Conservation (phyloP, 768 basidiomycete genomes). For the Tricholoma furcatifolium region DNA sequence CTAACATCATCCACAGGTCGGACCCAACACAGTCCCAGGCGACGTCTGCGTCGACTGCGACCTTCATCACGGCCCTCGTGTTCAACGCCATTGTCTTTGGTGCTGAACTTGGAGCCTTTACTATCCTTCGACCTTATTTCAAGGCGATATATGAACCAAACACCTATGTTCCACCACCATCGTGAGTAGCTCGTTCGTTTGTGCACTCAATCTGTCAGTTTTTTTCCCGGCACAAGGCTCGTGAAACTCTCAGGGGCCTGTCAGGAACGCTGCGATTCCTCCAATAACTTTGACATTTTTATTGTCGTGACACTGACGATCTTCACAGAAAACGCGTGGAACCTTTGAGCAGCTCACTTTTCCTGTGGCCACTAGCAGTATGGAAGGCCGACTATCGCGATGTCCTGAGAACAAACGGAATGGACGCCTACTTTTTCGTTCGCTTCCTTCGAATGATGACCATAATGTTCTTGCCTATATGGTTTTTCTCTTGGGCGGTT, state of each 20-base stretch:
- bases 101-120: conserved; percentile 71
- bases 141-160: conserved; percentile 88
- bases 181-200: conserved; percentile 28
- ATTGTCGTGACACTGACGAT: not conserved
- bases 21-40: conserved; percentile 39
- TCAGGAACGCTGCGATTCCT: not conserved
- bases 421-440: conserved; percentile 93
- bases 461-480: conserved; percentile 83
- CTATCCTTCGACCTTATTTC: conserved; percentile 83
- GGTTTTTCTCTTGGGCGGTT: conserved; percentile 85
- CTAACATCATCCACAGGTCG: conserved; percentile 30
- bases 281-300: not conserved
- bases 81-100: conserved; percentile 78
- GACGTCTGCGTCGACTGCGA: conserved; percentile 62
- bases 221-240: too few species aligned
- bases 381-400: conserved; percentile 59
- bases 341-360: conserved; percentile 46
- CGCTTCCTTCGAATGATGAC: conserved; percentile 86
- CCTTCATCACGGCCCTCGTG: conserved; percentile 83
- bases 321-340: conserved; percentile 52
- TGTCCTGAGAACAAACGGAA: conserved; percentile 69
- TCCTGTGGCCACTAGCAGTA: conserved; percentile 69
- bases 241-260: not conserved
- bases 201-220: too few species aligned
- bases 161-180: conserved; percentile 55